Percentiles rank a stretch among this genome's conserved stretches.
phyloP scores from a whole-genome alignment of 2,329 filamentous ascomycete species.

The Xylaria sp. region DNA sequence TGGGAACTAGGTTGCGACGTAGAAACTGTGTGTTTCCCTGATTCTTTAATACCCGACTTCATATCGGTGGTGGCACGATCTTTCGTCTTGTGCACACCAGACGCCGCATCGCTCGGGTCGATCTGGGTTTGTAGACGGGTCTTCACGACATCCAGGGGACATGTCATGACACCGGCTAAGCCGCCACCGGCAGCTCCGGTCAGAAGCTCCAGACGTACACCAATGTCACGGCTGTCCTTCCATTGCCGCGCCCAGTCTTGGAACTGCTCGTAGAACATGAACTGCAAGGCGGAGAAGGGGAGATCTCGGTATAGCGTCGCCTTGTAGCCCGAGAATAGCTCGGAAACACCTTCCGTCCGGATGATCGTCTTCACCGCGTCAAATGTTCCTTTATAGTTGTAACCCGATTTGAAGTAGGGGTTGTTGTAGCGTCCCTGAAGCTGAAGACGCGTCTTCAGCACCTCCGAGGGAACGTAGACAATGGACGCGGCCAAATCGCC shows the following conservation, averaged over 20 bases:
- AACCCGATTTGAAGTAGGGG: conserved; percentile 85
- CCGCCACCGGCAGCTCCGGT: conserved; percentile 88
- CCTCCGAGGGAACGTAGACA: conserved; percentile 94
- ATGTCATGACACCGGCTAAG: conserved; percentile 89
- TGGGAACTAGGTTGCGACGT: conserved; percentile 41
- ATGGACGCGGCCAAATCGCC: conserved; percentile 89
- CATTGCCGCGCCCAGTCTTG: conserved; percentile 74
- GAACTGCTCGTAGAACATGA: conserved; percentile 97
- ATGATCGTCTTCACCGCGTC: conserved; percentile 85
- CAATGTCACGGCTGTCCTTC: conserved; percentile 77
- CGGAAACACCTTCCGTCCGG: conserved; percentile 71
- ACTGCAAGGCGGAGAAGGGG: conserved; percentile 92
- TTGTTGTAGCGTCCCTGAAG: conserved; percentile 95
- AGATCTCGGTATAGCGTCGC: conserved; percentile 91
- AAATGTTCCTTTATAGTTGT: conserved; percentile 84
- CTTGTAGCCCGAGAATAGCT: conserved; percentile 95
- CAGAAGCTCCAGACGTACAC: conserved; percentile 74
- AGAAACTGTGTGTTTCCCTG: conserved; percentile 25
- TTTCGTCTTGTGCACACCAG: conserved; percentile 26
- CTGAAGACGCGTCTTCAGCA: conserved; percentile 94
- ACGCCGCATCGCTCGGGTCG: conserved; percentile 39
- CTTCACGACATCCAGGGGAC: conserved; percentile 95
- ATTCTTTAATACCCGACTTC: conserved; percentile 24
- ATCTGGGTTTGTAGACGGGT: conserved; percentile 93
- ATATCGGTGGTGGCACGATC: conserved; percentile 24